Evolutionary conservation across 2,329 filamentous ascomycete species (phyloP).

Genomic region (Aspergillus oerlinghausenensis): DNA sequence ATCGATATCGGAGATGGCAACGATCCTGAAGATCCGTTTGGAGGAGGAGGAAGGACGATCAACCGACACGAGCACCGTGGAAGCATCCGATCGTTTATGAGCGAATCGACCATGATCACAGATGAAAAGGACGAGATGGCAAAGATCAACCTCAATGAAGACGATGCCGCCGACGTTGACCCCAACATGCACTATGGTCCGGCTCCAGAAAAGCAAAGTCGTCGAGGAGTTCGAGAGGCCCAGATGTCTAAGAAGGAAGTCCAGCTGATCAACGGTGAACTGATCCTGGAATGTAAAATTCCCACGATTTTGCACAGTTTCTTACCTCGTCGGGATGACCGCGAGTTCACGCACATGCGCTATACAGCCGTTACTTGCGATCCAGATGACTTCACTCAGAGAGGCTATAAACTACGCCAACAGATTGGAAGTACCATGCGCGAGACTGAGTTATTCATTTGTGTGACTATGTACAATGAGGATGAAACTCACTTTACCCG

Average conservation of each 20-base stretch:
- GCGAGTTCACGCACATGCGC: constrained; percentile 98
- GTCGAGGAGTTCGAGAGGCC: constrained; percentile 78
- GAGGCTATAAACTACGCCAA: constrained; percentile 89
- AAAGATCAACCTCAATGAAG: constrained; percentile 44
- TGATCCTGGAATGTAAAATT: constrained; percentile 98
- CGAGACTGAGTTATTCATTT: constrained; percentile 94
- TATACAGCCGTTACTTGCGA: constrained; percentile 99
- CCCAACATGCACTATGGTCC: constrained; percentile 70
- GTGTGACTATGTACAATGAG: constrained; percentile 99
- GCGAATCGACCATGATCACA: constrained; percentile 54
- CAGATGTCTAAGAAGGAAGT: constrained; percentile 94
- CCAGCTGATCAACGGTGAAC: constrained; percentile 91
- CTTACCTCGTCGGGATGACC: constrained; percentile 82
- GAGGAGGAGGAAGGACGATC: constrained; percentile 37
- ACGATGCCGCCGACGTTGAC: constrained; percentile 48
- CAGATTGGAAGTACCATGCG: constrained; percentile 77
- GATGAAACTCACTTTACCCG: constrained; percentile 94
- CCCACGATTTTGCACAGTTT: constrained; percentile 98
- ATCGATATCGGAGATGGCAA: constrained; percentile 54
- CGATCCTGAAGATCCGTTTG: constrained; percentile 74
- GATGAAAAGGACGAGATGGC: constrained; percentile 46
- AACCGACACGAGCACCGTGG: constrained; percentile 51
- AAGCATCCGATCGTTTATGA: constrained; percentile 57
- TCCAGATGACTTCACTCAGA: constrained; percentile 83
- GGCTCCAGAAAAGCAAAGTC: constrained; percentile 79